These are phyloP conservation scores for Alternaria dauci DNA, from an alignment of 2,329 filamentous ascomycete genomes.

Conservation along the genomic window DNA sequence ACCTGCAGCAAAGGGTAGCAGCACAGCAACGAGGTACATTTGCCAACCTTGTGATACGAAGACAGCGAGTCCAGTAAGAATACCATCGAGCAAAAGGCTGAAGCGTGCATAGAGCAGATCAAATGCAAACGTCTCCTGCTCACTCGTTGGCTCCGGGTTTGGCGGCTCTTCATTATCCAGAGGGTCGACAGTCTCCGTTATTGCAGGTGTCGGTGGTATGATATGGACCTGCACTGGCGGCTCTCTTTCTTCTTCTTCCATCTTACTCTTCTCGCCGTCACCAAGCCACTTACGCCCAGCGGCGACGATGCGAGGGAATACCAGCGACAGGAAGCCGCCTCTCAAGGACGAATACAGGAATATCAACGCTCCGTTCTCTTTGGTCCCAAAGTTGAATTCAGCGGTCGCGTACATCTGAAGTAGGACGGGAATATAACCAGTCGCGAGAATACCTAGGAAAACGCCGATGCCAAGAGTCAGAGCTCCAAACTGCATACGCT, in stretches of 20 bases:
- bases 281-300: conserved; percentile 52
- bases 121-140: conserved; percentile 64
- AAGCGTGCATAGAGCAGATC: conserved; percentile 73
- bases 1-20: conserved; percentile 74
- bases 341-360: conserved; percentile 56
- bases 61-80: conserved; percentile 68
- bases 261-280: conserved; percentile 31
- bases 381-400: conserved; percentile 55
- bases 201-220: conserved; percentile 34
- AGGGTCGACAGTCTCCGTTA: conserved; percentile 56
- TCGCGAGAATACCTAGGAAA: conserved; percentile 73
- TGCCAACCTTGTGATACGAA: conserved; percentile 72
- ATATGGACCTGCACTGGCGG: conserved; percentile 34
- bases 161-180: conserved; percentile 61
- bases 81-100: conserved; percentile 70
- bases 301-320: conserved; percentile 57
- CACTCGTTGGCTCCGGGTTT: conserved; percentile 44
- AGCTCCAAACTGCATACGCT: conserved; percentile 67
- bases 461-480: conserved; percentile 71
- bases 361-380: conserved; percentile 57
- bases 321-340: conserved; percentile 55
- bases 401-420: conserved; percentile 60
- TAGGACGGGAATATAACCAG: conserved; percentile 71
- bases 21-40: conserved; percentile 70
- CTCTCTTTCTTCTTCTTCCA: conserved; percentile 16